Percentiles rank a stretch among this genome's conserved stretches.
Evolutionary conservation across 345 rosid genomes (phyloP).

Genomic region (Cardamine occulta): DNA sequence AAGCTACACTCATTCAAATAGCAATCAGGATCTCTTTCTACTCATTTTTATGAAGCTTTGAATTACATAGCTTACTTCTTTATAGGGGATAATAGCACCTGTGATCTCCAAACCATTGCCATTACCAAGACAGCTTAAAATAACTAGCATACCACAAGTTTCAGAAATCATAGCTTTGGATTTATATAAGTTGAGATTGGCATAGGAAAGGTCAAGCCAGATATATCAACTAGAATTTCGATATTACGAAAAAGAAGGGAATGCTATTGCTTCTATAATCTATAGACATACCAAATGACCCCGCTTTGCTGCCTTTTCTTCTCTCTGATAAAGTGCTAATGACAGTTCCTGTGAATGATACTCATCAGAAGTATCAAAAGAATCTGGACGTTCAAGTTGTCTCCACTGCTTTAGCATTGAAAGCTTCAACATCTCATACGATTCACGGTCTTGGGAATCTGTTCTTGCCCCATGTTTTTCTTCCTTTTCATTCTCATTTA

Average conservation of each 20-base stretch:
- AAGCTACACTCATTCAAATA: conserved; percentile 26
- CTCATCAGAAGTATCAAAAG: conserved; percentile 84
- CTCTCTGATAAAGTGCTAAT: conserved; percentile 68
- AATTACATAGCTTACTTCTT: background rate
- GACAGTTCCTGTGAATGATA: conserved; percentile 93
- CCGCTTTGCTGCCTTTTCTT: conserved; percentile 68
- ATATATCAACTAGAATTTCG: background rate
- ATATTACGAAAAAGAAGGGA: background rate
- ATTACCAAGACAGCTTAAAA: background rate
- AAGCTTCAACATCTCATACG: conserved; percentile 57
- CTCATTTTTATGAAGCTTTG: conserved; percentile 11
- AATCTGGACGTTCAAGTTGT: conserved; percentile 83
- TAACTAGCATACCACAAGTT: conserved; percentile 9
- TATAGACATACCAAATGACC: conserved; percentile 65
- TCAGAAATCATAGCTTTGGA: conserved; percentile 2
- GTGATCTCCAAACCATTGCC: background rate
- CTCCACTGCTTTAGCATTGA: conserved; percentile 73
- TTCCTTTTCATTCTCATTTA: conserved; percentile 49
- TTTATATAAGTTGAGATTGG: background rate
- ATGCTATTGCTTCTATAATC: conserved; percentile 24
- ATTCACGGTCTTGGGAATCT: conserved; percentile 63
- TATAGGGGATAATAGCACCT: background rate
- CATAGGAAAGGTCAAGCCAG: background rate
- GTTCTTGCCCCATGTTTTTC: conserved; percentile 43
- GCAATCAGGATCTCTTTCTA: conserved; percentile 25